A percentile compares a stretch with the other conserved stretches of the same genome.
Conservation (phyloP, 176 grass and related monocot genomes). For the Canna indica region DNA sequence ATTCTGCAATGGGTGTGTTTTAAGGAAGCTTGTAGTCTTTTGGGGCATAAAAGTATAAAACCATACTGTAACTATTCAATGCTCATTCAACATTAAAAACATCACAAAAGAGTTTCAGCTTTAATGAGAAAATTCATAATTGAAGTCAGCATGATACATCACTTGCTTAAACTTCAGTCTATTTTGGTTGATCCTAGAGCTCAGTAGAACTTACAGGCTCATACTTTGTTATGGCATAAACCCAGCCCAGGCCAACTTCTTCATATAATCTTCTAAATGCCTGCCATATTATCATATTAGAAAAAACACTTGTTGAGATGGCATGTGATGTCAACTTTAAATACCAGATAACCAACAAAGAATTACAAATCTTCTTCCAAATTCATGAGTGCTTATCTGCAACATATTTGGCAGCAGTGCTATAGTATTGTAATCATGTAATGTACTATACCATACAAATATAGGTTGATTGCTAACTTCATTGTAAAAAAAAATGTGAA, state of each 20-base stretch:
- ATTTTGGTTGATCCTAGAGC: background rate
- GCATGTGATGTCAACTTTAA: background rate
- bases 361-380: too few relatives aligned
- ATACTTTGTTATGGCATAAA: constrained; percentile 91
- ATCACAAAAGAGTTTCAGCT: background rate
- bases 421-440: too few relatives aligned
- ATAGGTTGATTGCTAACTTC: too few relatives aligned
- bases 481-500: too few relatives aligned
- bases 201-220: constrained; percentile 65
- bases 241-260: constrained; percentile 89
- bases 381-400: too few relatives aligned
- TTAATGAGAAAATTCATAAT: background rate
- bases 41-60: background rate
- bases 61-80: background rate
- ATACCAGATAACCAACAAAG: background rate
- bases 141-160: background rate
- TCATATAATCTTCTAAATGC: constrained; percentile 93
- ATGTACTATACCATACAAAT: too few relatives aligned
- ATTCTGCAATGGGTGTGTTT: too few relatives aligned
- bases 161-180: background rate
- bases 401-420: too few relatives aligned
- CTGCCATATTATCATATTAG: constrained; percentile 24
- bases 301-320: background rate
- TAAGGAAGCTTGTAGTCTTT: too few relatives aligned
- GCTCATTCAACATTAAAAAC: background rate